Evolutionary conservation across 768 basidiomycete genomes (phyloP).

Genomic region (Termitomyces sp.): DNA sequence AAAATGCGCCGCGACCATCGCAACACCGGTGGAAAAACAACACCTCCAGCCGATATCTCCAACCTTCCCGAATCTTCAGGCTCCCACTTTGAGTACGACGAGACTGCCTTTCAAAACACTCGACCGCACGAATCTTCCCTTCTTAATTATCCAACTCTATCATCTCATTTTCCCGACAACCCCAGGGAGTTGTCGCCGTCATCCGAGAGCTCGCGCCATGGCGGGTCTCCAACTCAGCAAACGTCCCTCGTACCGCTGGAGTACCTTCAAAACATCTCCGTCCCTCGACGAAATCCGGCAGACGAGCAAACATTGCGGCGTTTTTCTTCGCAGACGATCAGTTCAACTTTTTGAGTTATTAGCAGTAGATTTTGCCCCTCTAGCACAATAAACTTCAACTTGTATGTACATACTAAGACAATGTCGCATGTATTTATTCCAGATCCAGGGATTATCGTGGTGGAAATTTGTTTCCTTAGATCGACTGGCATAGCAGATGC

Average conservation of each 20-base stretch:
- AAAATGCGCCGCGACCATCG: constrained; percentile 55
- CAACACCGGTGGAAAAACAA: constrained; percentile 28
- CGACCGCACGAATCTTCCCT: constrained; percentile 22
- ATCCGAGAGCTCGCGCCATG: constrained; percentile 30
- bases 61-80: constrained; percentile 20
- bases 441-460: not conserved
- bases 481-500: not conserved
- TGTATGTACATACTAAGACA: not conserved
- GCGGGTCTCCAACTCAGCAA: constrained; percentile 21
- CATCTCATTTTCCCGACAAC: constrained; percentile 26
- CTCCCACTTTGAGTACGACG: constrained; percentile 18
- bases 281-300: constrained; percentile 54
- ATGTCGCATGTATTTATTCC: not conserved
- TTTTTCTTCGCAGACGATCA: constrained; percentile 35
- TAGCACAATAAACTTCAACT: not conserved
- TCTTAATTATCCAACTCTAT: constrained; percentile 19
- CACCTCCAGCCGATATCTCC: constrained; percentile 24
- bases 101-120: constrained; percentile 14
- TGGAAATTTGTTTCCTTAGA: not conserved
- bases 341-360: not conserved
- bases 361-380: not conserved
- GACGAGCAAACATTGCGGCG: constrained; percentile 64
- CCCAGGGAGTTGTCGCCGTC: constrained; percentile 35
- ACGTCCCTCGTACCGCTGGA: constrained; percentile 58
- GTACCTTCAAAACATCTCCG: constrained; percentile 53